Conservation (phyloP, 129 eudicot genomes). For the Arctium lappa region DNA sequence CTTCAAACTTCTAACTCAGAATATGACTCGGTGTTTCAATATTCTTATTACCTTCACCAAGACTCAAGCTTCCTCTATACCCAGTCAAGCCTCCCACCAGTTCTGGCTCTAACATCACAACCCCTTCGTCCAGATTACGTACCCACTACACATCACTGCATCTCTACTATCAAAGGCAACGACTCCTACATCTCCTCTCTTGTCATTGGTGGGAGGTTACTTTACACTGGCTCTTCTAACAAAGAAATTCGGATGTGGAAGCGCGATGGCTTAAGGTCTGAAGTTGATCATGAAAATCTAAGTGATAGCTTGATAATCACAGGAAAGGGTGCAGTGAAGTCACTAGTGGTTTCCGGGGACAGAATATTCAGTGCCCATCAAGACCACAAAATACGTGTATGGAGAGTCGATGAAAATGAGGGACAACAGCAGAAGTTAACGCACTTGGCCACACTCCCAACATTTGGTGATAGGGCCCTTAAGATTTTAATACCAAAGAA, state of each 20-base stretch:
- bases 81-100: slow-evolving; percentile 31
- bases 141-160: slow-evolving; percentile 37
- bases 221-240: slow-evolving; percentile 68
- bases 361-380: slow-evolving; percentile 66
- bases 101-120: slow-evolving; percentile 29
- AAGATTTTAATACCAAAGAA: slow-evolving; percentile 44
- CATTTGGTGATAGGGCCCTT: slow-evolving; percentile 50
- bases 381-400: slow-evolving; percentile 60
- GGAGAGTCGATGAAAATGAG: slow-evolving; percentile 42
- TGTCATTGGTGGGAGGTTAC: slow-evolving; percentile 44
- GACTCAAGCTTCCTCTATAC: slow-evolving; percentile 31
- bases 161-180: slow-evolving; percentile 52
- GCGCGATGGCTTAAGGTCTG: slow-evolving; percentile 32
- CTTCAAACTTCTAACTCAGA: slow-evolving; percentile 35
- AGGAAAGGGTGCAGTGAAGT: slow-evolving; percentile 63
- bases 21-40: slow-evolving; percentile 29
- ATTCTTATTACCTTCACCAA: slow-evolving; percentile 29
- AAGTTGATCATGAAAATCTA: slow-evolving; percentile 28
- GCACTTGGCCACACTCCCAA: slow-evolving; percentile 61
- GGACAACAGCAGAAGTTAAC: slow-evolving; percentile 28
- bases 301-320: slow-evolving; percentile 24
- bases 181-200: slow-evolving; percentile 67
- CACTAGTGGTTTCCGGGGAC: slow-evolving; percentile 39
- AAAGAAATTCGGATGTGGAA: slow-evolving; percentile 53
- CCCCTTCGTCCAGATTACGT: slow-evolving; percentile 15